Evolutionary conservation across 306 rosid genomes (phyloP).

Genomic region (Acacia acuminata): DNA sequence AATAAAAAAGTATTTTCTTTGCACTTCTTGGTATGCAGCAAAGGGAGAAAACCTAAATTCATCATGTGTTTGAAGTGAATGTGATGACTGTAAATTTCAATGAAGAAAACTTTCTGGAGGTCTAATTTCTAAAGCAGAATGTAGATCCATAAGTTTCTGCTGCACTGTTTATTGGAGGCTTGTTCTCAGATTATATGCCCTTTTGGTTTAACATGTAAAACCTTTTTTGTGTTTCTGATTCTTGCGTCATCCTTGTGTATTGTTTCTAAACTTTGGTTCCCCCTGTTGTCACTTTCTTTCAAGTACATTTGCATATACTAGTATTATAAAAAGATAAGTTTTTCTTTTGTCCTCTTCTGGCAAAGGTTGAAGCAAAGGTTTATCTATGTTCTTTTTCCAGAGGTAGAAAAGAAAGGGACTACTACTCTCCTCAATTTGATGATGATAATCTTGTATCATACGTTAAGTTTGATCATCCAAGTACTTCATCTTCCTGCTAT

Average conservation of each 20-base stretch:
- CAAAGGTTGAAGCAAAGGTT: constrained; percentile 14
- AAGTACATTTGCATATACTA: constrained; percentile 9
- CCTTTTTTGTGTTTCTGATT: neutral
- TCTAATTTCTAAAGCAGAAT: neutral
- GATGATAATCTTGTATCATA: constrained; percentile 43
- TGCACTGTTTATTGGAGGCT: constrained; percentile 7
- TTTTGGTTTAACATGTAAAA: neutral
- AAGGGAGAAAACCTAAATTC: constrained; percentile 3
- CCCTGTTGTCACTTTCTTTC: neutral
- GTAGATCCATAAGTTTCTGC: constrained; percentile 4
- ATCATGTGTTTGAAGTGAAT: constrained; percentile 17
- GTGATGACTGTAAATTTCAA: constrained; percentile 11
- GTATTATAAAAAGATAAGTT: constrained; percentile 11
- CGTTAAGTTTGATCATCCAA: constrained; percentile 35
- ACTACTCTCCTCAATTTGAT: constrained; percentile 71
- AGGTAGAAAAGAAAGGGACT: constrained; percentile 55
- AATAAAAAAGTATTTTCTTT: neutral
- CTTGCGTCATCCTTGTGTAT: neutral
- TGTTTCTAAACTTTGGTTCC: neutral
- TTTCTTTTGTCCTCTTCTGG: constrained; percentile 14
- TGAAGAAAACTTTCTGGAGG: constrained; percentile 8
- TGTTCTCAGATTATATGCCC: neutral
- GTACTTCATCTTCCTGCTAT: constrained; percentile 38
- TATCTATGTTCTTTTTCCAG: constrained; percentile 43
- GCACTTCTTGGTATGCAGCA: neutral